These are phyloP conservation scores for Phialophora verrucosa DNA, from an alignment of 2,329 filamentous ascomycete species.

Conservation along the genomic window DNA sequence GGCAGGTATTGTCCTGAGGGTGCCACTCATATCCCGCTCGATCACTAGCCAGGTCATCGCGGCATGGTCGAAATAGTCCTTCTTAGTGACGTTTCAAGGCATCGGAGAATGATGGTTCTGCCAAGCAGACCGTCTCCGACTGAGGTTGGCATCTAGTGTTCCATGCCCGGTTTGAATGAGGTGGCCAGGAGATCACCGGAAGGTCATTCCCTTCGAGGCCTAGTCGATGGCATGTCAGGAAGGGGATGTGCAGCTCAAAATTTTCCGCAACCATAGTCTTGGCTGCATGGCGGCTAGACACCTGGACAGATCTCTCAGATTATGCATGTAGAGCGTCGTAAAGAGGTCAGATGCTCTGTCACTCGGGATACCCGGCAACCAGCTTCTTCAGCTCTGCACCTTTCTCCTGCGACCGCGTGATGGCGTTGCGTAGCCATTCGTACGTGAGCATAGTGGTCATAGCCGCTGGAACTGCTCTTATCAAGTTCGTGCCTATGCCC, in stretches of 20 bases:
- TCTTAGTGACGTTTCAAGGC: background rate
- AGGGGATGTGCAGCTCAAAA: background rate
- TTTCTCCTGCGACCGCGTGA: slow-evolving; percentile 61
- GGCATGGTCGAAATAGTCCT: background rate
- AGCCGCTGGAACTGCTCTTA: slow-evolving; percentile 90
- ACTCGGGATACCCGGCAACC: slow-evolving; percentile 15
- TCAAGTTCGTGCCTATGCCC: slow-evolving; percentile 96
- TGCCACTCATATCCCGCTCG: background rate
- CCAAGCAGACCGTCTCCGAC: background rate
- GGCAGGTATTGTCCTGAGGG: background rate
- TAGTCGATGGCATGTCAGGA: background rate
- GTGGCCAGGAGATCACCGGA: background rate
- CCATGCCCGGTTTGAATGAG: background rate
- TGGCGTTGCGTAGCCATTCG: slow-evolving; percentile 70
- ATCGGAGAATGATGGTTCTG: background rate
- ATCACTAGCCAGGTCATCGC: background rate
- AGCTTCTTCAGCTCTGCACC: slow-evolving; percentile 34
- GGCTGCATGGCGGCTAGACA: background rate
- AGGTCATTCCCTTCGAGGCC: background rate
- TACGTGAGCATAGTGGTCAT: slow-evolving; percentile 98
- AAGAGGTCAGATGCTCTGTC: background rate
- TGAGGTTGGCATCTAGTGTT: background rate
- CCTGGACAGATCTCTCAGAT: background rate
- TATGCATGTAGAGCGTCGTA: background rate
- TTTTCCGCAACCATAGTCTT: background rate